Base-by-base conservation (phyloP, 148 eudicot genomes). In the Vaccinium darrowii region DNA sequence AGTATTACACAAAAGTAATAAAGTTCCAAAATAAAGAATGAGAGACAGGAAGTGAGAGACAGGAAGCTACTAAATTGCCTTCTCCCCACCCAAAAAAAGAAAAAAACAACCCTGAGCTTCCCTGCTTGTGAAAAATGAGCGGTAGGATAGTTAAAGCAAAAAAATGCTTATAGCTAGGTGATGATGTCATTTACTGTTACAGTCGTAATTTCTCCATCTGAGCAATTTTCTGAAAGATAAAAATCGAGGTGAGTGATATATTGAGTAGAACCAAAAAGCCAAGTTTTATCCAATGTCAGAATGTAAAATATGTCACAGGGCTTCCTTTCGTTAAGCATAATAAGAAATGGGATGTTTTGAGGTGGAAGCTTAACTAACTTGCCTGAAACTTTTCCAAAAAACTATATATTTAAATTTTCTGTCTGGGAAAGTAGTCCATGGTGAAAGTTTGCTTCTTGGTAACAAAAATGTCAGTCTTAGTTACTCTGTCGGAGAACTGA, bases 391-490 rank as follows among this genome's bases (percentile, higher is more conserved):
- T 36, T 72, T 72, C 49, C 15, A 1, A 19, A 76, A 76, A 39
- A 0, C 36, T 19, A 7, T 47, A 43, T 43, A 10, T 50, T 52
- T 12, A 74, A 39, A 33, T 76, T 76, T 76, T 23, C 53, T 76
- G 80, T 21, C 1, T 12, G 80, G 23, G 18, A 50, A 36, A 51
- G 80, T 78, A 78, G 58, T 23, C 51, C 39, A 27, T 25, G 39
- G 36, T 78, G 80, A 78, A 72, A 78, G 60, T 51, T 51, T 51
- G 58, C 80, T 78, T 23, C 36, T 51, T 23, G 79, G 15, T 76
- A 49, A 50, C 15, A 9, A 27, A 76, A 7, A 76, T 49, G 39
- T 78, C 80, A 79, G 60, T 10, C 33, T 81, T 11, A 60, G 51
- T 19, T 30, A 30, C 14, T 27, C 4, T 36, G 3, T 19, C 71